A percentile compares a stretch with the other conserved stretches of the same genome.
These are phyloP conservation scores for Paraphaeosphaeria sporulosa DNA, from an alignment of 2,329 filamentous ascomycete genomes.

Conservation along the genomic window DNA sequence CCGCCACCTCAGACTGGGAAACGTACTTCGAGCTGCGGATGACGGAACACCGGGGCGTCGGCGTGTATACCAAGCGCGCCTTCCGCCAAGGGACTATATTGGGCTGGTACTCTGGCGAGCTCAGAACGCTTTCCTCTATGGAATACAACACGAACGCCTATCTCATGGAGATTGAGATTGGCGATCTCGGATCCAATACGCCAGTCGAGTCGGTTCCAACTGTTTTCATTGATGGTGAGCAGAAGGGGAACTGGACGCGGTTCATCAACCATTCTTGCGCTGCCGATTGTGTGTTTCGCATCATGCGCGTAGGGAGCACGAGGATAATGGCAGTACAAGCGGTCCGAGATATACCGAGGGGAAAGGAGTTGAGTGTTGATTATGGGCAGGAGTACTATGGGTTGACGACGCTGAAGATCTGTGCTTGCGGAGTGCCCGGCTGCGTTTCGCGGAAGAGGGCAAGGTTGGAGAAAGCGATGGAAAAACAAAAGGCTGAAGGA, in stretches of 20 bases:
- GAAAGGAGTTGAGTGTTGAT: slow-evolving; percentile 23
- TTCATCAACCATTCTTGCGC: slow-evolving; percentile 29
- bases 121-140: slow-evolving; percentile 7
- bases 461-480: neutral
- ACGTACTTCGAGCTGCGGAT: slow-evolving; percentile 21
- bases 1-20: slow-evolving; percentile 19
- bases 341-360: slow-evolving; percentile 11
- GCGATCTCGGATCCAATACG: neutral
- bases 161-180: slow-evolving; percentile 27
- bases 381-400: slow-evolving; percentile 27
- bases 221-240: slow-evolving; percentile 18
- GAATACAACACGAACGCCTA: slow-evolving; percentile 14
- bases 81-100: slow-evolving; percentile 19
- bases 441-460: slow-evolving; percentile 19
- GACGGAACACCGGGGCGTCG: slow-evolving; percentile 22
- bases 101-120: slow-evolving; percentile 26
- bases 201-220: neutral
- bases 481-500: neutral
- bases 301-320: slow-evolving; percentile 18
- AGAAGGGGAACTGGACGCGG: slow-evolving; percentile 25
- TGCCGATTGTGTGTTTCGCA: slow-evolving; percentile 16
- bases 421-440: slow-evolving; percentile 19
- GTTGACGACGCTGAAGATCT: slow-evolving; percentile 11
- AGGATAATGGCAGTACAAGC: slow-evolving; percentile 25
- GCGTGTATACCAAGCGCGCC: slow-evolving; percentile 19